These are phyloP conservation scores for Chloris gayana DNA, from an alignment of 176 grass and related monocot species.

Conservation along the genomic window DNA sequence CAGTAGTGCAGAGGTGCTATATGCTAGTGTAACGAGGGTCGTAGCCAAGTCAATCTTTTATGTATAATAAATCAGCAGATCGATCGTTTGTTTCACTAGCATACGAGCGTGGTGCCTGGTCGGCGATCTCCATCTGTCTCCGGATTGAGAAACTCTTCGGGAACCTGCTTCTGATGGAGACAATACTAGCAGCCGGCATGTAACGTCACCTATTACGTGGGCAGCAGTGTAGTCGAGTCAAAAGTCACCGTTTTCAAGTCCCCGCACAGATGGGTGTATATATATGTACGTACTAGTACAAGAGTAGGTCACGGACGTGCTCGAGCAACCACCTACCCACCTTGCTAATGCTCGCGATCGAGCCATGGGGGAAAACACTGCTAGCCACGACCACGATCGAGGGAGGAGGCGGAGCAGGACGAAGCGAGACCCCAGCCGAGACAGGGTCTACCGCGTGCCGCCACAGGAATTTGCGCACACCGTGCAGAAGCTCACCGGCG, in stretches of 20 bases:
- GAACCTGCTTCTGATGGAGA: no score
- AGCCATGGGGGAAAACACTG: neutral
- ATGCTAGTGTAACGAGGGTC: no score
- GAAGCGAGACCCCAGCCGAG: slow-evolving; percentile 30
- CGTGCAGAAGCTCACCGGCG: slow-evolving; percentile 41
- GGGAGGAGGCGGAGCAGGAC: slow-evolving; percentile 40
- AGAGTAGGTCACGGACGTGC: neutral
- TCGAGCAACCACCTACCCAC: no score
- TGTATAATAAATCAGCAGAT: no score
- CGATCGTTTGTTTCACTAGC: no score
- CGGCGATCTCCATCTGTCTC: no score
- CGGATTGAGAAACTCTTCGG: no score
- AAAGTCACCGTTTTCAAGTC: neutral
- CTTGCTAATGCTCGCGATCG: neutral
- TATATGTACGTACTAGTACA: neutral
- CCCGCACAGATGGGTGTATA: neutral
- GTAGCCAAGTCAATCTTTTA: no score
- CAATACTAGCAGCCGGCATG: no score
- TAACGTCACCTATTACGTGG: neutral
- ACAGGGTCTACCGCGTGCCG: slow-evolving; percentile 38
- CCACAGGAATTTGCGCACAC: slow-evolving; percentile 38
- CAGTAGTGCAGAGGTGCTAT: no score
- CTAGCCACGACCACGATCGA: neutral
- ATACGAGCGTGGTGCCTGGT: no score
- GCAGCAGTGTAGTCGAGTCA: neutral